Evolutionary conservation across 768 basidiomycete genomes (phyloP).

Genomic region (Lactarius evosmus): DNA sequence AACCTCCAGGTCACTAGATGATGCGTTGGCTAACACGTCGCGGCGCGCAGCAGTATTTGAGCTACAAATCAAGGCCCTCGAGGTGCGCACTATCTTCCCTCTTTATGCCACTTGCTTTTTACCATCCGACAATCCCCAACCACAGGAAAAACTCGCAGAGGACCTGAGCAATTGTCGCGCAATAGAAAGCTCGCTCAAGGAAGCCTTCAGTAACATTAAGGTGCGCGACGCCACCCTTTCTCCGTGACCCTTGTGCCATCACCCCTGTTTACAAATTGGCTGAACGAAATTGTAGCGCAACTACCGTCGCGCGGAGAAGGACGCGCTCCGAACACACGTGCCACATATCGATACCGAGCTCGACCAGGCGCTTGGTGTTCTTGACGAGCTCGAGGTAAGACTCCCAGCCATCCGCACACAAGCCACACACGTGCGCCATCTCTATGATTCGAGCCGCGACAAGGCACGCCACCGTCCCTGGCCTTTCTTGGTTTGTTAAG

Average conservation of each 20-base stretch:
- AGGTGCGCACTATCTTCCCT: neutral
- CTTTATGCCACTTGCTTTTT: neutral
- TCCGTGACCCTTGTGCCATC: neutral
- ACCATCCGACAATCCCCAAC: neutral
- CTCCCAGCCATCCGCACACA: slow-evolving; percentile 62
- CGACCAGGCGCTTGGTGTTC: slow-evolving; percentile 55
- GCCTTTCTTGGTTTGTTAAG: neutral
- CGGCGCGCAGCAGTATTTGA: slow-evolving; percentile 18
- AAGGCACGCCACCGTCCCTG: slow-evolving; percentile 45
- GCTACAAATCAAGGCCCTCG: slow-evolving; percentile 19
- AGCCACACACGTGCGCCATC: slow-evolving; percentile 54
- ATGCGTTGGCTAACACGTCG: slow-evolving; percentile 7
- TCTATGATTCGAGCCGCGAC: slow-evolving; percentile 69
- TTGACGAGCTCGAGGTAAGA: slow-evolving; percentile 53
- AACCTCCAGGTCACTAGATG: neutral
- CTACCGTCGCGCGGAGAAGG: slow-evolving; percentile 51
- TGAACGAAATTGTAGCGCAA: slow-evolving; percentile 45
- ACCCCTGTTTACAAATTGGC: slow-evolving; percentile 3
- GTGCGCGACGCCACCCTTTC: slow-evolving; percentile 38
- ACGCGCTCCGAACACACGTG: slow-evolving; percentile 55
- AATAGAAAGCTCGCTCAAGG: slow-evolving; percentile 66
- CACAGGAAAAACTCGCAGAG: slow-evolving; percentile 61
- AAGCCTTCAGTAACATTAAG: slow-evolving; percentile 57
- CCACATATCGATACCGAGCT: slow-evolving; percentile 61
- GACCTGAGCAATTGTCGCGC: slow-evolving; percentile 72